Evolutionary conservation across 495 filamentous ascomycete species (phyloP).

Genomic region (Hypoxylon fragiforme): DNA sequence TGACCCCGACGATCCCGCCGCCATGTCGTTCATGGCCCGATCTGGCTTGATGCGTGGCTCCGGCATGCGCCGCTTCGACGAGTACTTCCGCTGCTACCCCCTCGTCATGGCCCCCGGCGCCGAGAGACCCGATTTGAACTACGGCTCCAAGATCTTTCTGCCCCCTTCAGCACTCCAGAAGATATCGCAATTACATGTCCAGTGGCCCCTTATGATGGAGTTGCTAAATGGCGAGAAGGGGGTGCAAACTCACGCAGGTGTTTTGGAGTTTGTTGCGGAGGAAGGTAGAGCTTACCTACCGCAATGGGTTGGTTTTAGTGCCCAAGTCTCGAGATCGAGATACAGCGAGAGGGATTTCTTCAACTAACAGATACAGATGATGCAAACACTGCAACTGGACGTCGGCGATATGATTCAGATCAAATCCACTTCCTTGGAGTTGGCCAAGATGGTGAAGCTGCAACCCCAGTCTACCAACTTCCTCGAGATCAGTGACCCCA

Average conservation of each 20-base stretch:
- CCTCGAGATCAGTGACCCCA: conserved; percentile 94
- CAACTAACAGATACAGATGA: conserved; percentile 63
- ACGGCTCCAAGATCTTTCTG: conserved; percentile 95
- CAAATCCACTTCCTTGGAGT: conserved; percentile 87
- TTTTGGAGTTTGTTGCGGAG: conserved; percentile 95
- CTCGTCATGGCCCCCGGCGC: conserved; percentile 91
- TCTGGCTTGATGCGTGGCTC: conserved; percentile 41
- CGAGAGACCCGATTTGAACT: conserved; percentile 87
- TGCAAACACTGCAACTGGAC: conserved; percentile 86
- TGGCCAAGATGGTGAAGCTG: conserved; percentile 89
- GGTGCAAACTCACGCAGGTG: conserved; percentile 84
- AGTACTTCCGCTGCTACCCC: conserved; percentile 96
- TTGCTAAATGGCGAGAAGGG: conserved; percentile 82
- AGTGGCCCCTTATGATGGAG: conserved; percentile 97
- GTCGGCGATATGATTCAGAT: conserved; percentile 93
- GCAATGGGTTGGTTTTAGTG: conserved; percentile 71
- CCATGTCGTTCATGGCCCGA: conserved; percentile 50
- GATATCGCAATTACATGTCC: conserved; percentile 92
- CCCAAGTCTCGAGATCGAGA: neutral
- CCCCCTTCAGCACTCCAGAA: conserved; percentile 95
- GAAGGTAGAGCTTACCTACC: conserved; percentile 96
- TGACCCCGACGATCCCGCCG: conserved; percentile 62
- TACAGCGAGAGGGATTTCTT: conserved; percentile 11
- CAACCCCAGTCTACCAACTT: conserved; percentile 90
- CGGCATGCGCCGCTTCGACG: conserved; percentile 75